Percentiles rank a stretch among this genome's conserved stretches.
Conservation (phyloP, 208 protist species). For the Borovskyia barvae region DNA sequence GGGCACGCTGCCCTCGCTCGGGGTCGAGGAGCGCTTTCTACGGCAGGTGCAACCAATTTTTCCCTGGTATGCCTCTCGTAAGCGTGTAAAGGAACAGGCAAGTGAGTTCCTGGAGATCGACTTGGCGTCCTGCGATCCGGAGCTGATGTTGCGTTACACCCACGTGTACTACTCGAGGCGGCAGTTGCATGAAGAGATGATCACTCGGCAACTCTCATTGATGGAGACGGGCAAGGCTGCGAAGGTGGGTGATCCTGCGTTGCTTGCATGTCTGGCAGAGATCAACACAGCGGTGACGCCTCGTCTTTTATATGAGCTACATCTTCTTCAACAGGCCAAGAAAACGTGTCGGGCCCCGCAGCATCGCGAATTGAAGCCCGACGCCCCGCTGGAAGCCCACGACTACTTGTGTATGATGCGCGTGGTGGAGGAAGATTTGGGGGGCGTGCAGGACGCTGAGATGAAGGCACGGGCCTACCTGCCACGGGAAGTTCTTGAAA, state of each 20-base stretch:
- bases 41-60: constrained; percentile 80
- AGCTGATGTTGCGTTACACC: constrained; percentile 83
- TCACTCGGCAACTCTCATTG: constrained; percentile 78
- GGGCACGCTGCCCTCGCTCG: constrained; percentile 63
- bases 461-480: constrained; percentile 78
- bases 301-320: constrained; percentile 62
- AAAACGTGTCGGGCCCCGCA: constrained; percentile 42
- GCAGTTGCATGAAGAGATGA: constrained; percentile 70
- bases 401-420: constrained; percentile 91
- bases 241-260: constrained; percentile 48
- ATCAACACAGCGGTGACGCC: constrained; percentile 49
- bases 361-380: constrained; percentile 71
- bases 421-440: constrained; percentile 70
- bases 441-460: constrained; percentile 65
- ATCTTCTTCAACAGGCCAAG: constrained; percentile 57
- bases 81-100: constrained; percentile 86
- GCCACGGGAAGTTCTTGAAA: constrained; percentile 55
- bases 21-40: constrained; percentile 76
- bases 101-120: constrained; percentile 90
- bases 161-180: constrained; percentile 84
- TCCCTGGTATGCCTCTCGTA: constrained; percentile 81
- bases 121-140: constrained; percentile 76
- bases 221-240: constrained; percentile 76
- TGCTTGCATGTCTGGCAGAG: constrained; percentile 56
- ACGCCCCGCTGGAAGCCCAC: constrained; percentile 62